phyloP scores from a whole-genome alignment of 208 protist species.

The Acanthamoeba healyi region DNA sequence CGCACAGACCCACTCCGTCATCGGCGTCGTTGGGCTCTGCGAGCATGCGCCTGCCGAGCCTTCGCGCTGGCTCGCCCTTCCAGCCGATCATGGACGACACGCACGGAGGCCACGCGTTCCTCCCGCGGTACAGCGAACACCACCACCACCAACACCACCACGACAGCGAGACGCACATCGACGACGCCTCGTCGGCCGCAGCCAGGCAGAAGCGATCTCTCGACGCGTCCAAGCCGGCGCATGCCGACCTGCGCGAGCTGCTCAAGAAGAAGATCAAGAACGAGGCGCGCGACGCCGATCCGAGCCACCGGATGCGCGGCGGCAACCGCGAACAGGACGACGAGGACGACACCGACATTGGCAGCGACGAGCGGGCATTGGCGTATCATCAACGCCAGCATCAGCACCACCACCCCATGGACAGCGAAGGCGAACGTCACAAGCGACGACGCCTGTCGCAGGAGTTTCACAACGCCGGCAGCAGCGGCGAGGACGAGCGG shows the following conservation, averaged over 20 bases:
- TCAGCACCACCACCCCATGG: too few species aligned
- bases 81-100: constrained; percentile 21
- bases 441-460: neutral
- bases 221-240: neutral
- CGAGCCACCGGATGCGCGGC: neutral
- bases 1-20: neutral
- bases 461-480: neutral
- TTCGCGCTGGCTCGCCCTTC: neutral
- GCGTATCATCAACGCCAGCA: too few species aligned
- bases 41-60: constrained; percentile 10
- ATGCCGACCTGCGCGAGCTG: constrained; percentile 15
- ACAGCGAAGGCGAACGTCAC: neutral
- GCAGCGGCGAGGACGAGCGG: neutral
- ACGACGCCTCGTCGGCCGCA: neutral
- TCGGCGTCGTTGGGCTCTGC: neutral
- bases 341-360: neutral
- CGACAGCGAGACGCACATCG: neutral
- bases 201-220: neutral
- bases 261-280: constrained; percentile 50
- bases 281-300: neutral
- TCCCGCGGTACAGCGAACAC: neutral
- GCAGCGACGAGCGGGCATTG: neutral
- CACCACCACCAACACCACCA: neutral
- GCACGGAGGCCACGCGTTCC: neutral
- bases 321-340: neutral